These are phyloP conservation scores for Tricholoma furcatifolium DNA, from an alignment of 768 basidiomycete genomes.

Conservation along the genomic window DNA sequence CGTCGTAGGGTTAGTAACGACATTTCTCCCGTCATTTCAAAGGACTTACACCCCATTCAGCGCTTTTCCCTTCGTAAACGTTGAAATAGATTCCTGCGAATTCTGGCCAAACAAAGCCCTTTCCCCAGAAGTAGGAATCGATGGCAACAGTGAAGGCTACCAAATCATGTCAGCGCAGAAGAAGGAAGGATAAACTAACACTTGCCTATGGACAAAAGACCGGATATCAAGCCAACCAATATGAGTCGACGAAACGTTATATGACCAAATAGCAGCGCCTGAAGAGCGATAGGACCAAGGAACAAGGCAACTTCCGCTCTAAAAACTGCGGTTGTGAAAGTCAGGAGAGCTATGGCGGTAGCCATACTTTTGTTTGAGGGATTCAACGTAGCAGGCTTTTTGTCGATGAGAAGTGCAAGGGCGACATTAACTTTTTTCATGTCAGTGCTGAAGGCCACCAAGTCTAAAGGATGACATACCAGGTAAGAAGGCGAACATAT, in stretches of 20 bases:
- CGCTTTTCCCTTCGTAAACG: conserved; percentile 78
- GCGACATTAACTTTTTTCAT: conserved; percentile 55
- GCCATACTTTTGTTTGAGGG: conserved; percentile 33
- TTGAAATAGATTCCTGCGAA: conserved; percentile 80
- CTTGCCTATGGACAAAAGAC: conserved; percentile 53
- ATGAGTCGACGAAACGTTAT: conserved; percentile 44
- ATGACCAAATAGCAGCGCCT: conserved; percentile 43
- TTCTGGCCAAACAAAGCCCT: conserved; percentile 83
- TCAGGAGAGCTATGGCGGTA: conserved; percentile 57
- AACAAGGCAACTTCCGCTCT: conserved; percentile 79
- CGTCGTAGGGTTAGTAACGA: neutral
- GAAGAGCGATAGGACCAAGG: conserved; percentile 58
- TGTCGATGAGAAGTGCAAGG: conserved; percentile 45
- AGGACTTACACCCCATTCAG: conserved; percentile 86
- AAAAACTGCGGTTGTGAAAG: conserved; percentile 66
- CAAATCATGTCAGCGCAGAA: neutral
- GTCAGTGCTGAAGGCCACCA: neutral
- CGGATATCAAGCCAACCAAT: conserved; percentile 48
- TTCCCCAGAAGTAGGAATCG: conserved; percentile 87
- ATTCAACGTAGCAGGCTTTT: conserved; percentile 36
- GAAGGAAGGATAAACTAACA: neutral
- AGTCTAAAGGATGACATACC: conserved; percentile 45
- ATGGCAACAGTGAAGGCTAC: conserved; percentile 60
- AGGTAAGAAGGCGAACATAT: conserved; percentile 85
- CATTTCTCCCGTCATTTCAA: neutral